Evolutionary conservation across 305 asterid genomes (phyloP), one percentile per base, ranked within the genome.

Genomic region (Fraxinus sp.): DNA sequence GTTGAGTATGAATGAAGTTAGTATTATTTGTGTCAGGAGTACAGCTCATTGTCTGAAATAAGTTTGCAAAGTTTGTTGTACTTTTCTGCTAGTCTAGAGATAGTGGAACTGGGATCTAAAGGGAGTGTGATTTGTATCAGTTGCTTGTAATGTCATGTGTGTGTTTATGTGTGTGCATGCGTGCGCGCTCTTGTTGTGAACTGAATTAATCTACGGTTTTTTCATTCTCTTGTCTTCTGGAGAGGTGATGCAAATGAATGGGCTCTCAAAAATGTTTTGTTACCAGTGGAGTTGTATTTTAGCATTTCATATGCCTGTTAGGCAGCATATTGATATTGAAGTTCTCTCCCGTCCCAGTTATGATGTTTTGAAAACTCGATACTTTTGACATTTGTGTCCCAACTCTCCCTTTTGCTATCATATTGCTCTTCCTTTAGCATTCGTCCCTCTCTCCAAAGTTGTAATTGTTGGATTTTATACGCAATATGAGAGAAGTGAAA

Each of bases 51-150:
- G 39, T 70, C 75, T 30, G 22, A 30, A 11, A 32, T 11, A 4
- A 70, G 39, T 30, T 5, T 28, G 41, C 14, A 5, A 70, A 11
- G 35, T 14, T 13, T 13, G 13, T 70, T 1, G 41, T 13, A 30
- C 10, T 70, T 1, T 30, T 30, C 75, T 68, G 35, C 75, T 70
- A 30, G 75, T 70, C 75, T 8, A 11, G 18, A 14, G 75, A 70
- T 14, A 5, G 6, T 70, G 22, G 22, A 62, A 70, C 20, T 70
- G 41, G 8, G 20, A 70, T 70, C 18, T 30, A 20, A 70, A 14
- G 22, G 41, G 75, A 28, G 41, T 36, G 83, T 62, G 75, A 70
- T 70, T 30, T 70, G 75, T 70, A 77, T 81, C 52, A 28, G 55
- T 83, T 83, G 64, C 3, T 73, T 79, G 82, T 36, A 37, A 79